Base-by-base conservation (phyloP, 2,329 filamentous ascomycete genomes). In the Penicillium sp. region DNA sequence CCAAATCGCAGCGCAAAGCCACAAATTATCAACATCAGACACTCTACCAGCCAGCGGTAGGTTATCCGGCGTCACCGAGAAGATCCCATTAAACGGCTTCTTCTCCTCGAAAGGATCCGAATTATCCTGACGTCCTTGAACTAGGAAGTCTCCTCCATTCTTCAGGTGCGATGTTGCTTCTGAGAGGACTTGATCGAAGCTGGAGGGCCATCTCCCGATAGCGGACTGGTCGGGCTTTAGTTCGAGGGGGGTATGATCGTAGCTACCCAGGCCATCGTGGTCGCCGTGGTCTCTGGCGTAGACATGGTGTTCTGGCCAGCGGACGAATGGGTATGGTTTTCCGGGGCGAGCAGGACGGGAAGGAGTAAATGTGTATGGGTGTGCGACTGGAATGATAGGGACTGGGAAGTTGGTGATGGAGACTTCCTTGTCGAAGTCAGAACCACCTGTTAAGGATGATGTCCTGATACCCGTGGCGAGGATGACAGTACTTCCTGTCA, bases 21-120 rank as follows among this genome's bases (percentile, higher is more conserved):
- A 76, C 24, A 77, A 51, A 2, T 75, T 73, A 1, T 65, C 22
- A 1, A 67, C 30, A 1, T 56, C 66, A 13, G 70, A 59, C 3
- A 76, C 65, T 8, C 55, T 65, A 9, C 75, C 75, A 17, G 72
- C 72, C 42, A 78, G 59, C 2, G 75, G 74, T 42, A 78, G 58
- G 28, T 73, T 75, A 49, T 77, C 76, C 2, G 75, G 75, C 2
- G 75, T 77, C 40, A 77, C 71, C 3, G 74, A 68, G 56, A 77
- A 77, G 12, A 76, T 72, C 0, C 73, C 75, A 45, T 75, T 76
- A 50, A 73, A 70, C n/a, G 68, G 71, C 22, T 67, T 58, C n/a
- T 64, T 60, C 12, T 60, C 56, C 47, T 19, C 47, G 9, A 33
- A 51, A 2, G 28, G 30, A 5, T 63, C 56, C 2, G 28, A 12